Conservation (phyloP, 441 rosid species). For the Populus trichocarpa region DNA sequence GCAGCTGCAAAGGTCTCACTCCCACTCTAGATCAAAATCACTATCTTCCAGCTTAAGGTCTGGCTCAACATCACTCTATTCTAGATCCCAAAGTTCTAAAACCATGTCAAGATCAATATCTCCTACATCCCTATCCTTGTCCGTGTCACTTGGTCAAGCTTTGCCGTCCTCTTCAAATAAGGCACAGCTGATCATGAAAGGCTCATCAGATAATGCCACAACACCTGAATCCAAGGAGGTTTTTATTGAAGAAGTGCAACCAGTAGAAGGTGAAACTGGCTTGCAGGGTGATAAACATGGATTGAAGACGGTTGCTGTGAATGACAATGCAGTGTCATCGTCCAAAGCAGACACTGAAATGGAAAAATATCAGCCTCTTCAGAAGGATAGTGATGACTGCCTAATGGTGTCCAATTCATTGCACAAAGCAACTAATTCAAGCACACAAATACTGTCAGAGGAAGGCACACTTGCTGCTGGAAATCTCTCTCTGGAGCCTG, state of each 20-base stretch:
- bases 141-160: slow-evolving; percentile 23
- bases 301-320: slow-evolving; percentile 8
- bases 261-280: slow-evolving; percentile 2
- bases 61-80: slow-evolving; percentile 15
- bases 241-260: slow-evolving; percentile 17
- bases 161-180: slow-evolving; percentile 31
- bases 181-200: slow-evolving; percentile 24
- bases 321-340: slow-evolving; percentile 14
- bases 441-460: slow-evolving; percentile 10
- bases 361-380: slow-evolving; percentile 20
- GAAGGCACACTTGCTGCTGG: slow-evolving; percentile 11
- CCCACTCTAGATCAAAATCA: slow-evolving; percentile 29
- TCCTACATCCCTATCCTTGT: slow-evolving; percentile 30
- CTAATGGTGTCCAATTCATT: slow-evolving; percentile 13
- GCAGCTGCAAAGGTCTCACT: slow-evolving; percentile 17
- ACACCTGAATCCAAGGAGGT: slow-evolving; percentile 23
- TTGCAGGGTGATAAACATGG: slow-evolving; percentile 19
- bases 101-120: slow-evolving; percentile 30
- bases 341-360: slow-evolving; percentile 19
- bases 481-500: slow-evolving; percentile 11
- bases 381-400: slow-evolving; percentile 11
- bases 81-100: slow-evolving; percentile 24
- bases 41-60: slow-evolving; percentile 31
- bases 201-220: slow-evolving; percentile 23
- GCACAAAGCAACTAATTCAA: slow-evolving; percentile 20